Base-by-base conservation (phyloP, 768 basidiomycete species). In the Pleurotus citrinopileatus region DNA sequence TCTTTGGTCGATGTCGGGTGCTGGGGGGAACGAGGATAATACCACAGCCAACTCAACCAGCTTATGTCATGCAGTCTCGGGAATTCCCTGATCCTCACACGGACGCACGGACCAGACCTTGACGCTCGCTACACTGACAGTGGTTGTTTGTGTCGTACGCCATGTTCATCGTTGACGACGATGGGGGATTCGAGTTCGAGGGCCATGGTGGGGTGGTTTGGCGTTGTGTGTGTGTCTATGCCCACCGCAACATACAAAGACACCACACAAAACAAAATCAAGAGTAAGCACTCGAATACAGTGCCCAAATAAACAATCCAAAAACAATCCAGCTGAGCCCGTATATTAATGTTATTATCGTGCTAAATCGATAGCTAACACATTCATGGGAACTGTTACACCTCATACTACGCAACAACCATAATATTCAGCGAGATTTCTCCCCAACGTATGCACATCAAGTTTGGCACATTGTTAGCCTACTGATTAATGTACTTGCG, bases 251-350 rank as follows among this genome's bases (percentile, higher is more conserved):
- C 80, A 81, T 73, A 73, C 74, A 71, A 73, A 75, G 76, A 82
- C 80, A 81, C 67, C 72, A 79, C 79, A 78, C 86, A 87, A 87
- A 87, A 87, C 85, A 88, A 83, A 64, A 70, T 68, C 66, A 75
- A 74, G 74, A 77, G 64, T 70, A 68, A 66, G 65, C 47, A 54
- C 61, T 64, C 75, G 74, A 61, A 67, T 67, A 75, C 70, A 76
- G 40, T 54, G 44, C 44, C 42, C 53, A 54, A 45, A 45, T 54
- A 45, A 54, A 34, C 42, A 43, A 42, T 25, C 37, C 8, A 7
- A 23, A n/a, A 34, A 34, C 32, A 34, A 9, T n/a, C 32, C 32
- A n/a, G n/a, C n/a, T n/a, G n/a, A n/a, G n/a, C n/a, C n/a, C n/a
- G n/a, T n/a, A n/a, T n/a, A n/a, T n/a, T n/a, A n/a, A n/a, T n/a